A percentile compares a stretch with the other conserved stretches of the same genome.
Conservation (phyloP, 2,329 filamentous ascomycete species). For the Calonectria honghensis region DNA sequence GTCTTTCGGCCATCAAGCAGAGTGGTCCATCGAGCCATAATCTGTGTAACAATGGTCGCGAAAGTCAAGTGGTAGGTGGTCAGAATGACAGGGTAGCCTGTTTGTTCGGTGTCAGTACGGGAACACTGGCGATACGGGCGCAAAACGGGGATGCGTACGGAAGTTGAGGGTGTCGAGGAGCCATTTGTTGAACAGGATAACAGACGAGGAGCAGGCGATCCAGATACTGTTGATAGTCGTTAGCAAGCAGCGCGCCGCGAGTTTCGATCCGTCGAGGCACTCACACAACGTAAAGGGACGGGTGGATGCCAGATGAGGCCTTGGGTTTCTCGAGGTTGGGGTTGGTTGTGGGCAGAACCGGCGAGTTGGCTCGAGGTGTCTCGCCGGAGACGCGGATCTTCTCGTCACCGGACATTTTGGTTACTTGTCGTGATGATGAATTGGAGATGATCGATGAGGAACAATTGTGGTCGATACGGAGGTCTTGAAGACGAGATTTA, state of each 20-base stretch:
- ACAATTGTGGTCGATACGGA: conserved; percentile 51
- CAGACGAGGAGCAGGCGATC: conserved; percentile 93
- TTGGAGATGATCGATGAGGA: conserved; percentile 45
- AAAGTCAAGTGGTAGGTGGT: conserved; percentile 98
- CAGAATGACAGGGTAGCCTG: conserved; percentile 85
- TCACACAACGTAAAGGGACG: conserved; percentile 88
- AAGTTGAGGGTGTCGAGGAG: conserved; percentile 91
- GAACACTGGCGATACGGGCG: conserved; percentile 23
- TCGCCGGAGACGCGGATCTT: conserved; percentile 91
- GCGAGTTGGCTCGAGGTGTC: conserved; percentile 74
- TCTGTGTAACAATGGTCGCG: conserved; percentile 94
- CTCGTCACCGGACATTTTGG: conserved; percentile 76
- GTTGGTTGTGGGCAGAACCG: conserved; percentile 88
- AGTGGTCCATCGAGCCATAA: conserved; percentile 91
- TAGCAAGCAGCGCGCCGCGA: conserved; percentile 37
- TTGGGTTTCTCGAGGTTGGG: conserved; percentile 83
- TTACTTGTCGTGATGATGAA: conserved; percentile 65
- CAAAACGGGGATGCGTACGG: conserved; percentile 63
- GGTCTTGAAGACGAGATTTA: conserved; percentile 57
- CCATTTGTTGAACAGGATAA: conserved; percentile 99
- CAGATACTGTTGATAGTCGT: conserved; percentile 78
- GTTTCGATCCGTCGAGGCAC: conserved; percentile 53
- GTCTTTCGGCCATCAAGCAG: conserved; percentile 95
- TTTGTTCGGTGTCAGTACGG: conserved; percentile 45
- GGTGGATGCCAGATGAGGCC: conserved; percentile 81